phyloP scores from a whole-genome alignment of 208 protist genomes.

The Balamuthia mandrillaris region DNA sequence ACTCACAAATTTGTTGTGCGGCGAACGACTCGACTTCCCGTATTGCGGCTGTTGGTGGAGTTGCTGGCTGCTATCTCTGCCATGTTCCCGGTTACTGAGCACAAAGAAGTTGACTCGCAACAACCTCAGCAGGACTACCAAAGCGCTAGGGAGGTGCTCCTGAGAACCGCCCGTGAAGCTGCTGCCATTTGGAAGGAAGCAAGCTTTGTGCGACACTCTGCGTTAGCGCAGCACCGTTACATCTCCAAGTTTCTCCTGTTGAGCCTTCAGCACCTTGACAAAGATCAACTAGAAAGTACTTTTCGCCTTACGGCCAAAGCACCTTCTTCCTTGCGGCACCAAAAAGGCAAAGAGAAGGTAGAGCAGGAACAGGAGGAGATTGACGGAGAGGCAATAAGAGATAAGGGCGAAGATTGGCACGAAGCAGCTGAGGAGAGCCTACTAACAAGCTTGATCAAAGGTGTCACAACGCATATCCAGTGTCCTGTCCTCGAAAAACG shows the following conservation, averaged over 20 bases:
- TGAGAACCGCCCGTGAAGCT: neutral
- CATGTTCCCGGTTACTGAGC: neutral
- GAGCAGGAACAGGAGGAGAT: neutral
- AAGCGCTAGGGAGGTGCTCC: neutral
- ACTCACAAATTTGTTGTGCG: too few relatives aligned
- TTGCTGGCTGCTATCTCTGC: neutral
- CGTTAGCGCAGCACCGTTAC: neutral
- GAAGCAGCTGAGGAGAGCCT: neutral
- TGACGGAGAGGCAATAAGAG: neutral
- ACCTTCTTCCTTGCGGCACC: too few relatives aligned
- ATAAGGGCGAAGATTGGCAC: neutral
- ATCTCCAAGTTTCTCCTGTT: neutral
- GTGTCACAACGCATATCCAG: neutral
- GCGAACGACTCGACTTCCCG: too few relatives aligned
- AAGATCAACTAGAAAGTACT: neutral
- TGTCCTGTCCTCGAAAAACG: neutral
- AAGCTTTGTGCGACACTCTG: slow-evolving; percentile 15
- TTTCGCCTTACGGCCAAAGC: too few relatives aligned
- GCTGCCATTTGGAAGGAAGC: neutral
- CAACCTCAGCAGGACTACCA: neutral
- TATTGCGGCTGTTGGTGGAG: neutral
- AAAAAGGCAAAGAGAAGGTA: neutral
- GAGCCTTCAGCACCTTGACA: neutral
- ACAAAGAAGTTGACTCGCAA: neutral
- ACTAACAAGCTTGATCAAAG: neutral